Conservation (phyloP, 306 rosid species). For the Malus orientalis region DNA sequence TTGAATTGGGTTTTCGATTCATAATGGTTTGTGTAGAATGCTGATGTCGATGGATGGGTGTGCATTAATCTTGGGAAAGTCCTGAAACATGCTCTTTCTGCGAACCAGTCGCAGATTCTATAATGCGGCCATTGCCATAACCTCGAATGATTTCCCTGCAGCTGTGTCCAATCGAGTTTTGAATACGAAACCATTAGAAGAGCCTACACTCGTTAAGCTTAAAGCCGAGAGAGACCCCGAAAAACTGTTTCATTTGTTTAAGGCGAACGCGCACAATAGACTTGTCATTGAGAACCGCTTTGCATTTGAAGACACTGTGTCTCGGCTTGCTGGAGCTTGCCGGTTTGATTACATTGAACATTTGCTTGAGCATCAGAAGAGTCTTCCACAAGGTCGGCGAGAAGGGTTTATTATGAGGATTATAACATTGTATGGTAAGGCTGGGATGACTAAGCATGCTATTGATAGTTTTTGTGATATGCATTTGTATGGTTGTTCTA, state of each 20-base stretch:
- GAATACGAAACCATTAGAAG: conserved; percentile 26
- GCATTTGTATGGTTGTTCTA: conserved; percentile 39
- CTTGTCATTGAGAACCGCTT: conserved; percentile 52
- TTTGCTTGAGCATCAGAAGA: conserved; percentile 63
- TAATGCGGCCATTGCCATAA: conserved; percentile 22
- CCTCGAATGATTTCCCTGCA: conserved; percentile 6
- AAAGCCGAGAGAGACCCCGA: conserved; percentile 63
- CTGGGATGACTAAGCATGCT: conserved; percentile 63
- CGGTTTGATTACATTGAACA: conserved; percentile 60
- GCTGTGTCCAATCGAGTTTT: conserved; percentile 6
- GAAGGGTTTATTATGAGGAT: conserved; percentile 67
- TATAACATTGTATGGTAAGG: conserved; percentile 60
- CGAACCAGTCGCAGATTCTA: conserved; percentile 61
- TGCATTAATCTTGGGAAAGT: conserved; percentile 17
- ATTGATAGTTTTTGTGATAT: conserved; percentile 46
- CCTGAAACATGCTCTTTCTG: conserved; percentile 65
- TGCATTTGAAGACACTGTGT: conserved; percentile 63
- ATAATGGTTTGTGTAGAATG: conserved; percentile 12
- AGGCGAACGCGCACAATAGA: conserved; percentile 59
- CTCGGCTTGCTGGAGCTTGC: conserved; percentile 59
- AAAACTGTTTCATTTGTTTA: conserved; percentile 47
- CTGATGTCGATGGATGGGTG: conserved; percentile 32
- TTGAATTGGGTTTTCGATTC: conserved; percentile 1
- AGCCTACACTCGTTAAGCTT: conserved; percentile 46
- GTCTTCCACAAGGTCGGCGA: conserved; percentile 62